Evolutionary conservation across 2,329 filamentous ascomycete genomes (phyloP).

Genomic region (Xylariaceae sp.): DNA sequence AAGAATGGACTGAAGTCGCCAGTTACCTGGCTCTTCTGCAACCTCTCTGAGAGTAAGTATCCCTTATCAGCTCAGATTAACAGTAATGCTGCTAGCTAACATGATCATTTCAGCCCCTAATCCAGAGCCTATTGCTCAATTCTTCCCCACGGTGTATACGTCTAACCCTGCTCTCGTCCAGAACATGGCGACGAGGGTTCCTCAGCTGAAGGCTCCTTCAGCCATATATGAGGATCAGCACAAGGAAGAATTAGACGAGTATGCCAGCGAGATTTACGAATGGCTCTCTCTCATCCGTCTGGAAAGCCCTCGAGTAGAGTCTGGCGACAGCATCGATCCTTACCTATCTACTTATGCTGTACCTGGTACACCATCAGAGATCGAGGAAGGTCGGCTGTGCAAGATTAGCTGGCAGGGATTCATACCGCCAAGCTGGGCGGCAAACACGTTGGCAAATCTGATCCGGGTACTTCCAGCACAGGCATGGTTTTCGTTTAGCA

Average conservation of each 20-base stretch:
- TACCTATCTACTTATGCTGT: slow-evolving; percentile 64
- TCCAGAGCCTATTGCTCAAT: slow-evolving; percentile 45
- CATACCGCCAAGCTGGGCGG: slow-evolving; percentile 49
- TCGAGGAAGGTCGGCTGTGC: slow-evolving; percentile 36
- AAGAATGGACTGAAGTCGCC: slow-evolving; percentile 67
- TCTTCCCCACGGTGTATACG: slow-evolving; percentile 41
- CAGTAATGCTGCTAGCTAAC: slow-evolving; percentile 12
- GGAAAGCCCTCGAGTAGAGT: slow-evolving; percentile 56
- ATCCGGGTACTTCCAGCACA: slow-evolving; percentile 40
- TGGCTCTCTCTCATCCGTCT: slow-evolving; percentile 67
- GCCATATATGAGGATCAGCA: slow-evolving; percentile 34
- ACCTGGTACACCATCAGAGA: slow-evolving; percentile 38
- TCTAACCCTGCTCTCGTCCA: slow-evolving; percentile 32
- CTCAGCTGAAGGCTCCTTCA: slow-evolving; percentile 32
- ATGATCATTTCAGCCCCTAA: slow-evolving; percentile 37
- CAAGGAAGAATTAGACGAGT: slow-evolving; percentile 54
- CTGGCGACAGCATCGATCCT: slow-evolving; percentile 56
- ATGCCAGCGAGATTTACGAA: slow-evolving; percentile 61
- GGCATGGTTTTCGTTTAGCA: slow-evolving; percentile 52
- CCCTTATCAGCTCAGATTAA: neutral
- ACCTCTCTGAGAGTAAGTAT: slow-evolving; percentile 48
- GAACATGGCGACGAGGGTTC: slow-evolving; percentile 29
- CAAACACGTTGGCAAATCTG: slow-evolving; percentile 42
- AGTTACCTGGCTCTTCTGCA: slow-evolving; percentile 73
- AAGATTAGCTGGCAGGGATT: slow-evolving; percentile 57